Conservation (phyloP, 2,329 filamentous ascomycete genomes). For the Periconia sp. region DNA sequence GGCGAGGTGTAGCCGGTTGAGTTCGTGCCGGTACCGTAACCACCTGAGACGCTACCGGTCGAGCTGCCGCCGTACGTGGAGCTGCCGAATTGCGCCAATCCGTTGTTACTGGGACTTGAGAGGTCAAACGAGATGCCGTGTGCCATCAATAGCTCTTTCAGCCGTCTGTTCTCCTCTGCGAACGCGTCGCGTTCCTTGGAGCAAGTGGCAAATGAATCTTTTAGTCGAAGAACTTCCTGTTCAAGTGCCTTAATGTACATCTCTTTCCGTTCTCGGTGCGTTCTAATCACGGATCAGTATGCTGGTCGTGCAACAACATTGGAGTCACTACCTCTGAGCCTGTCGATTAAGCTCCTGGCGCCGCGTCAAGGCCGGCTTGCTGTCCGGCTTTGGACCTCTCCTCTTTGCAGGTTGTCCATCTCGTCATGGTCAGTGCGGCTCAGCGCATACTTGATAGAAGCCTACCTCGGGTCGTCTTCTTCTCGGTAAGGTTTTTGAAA, state of each 20-base stretch:
- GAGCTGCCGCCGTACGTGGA: conserved; percentile 52
- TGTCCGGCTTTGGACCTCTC: conserved; percentile 93
- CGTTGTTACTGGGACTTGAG: conserved; percentile 42
- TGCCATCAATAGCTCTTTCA: conserved; percentile 67
- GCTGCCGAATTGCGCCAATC: conserved; percentile 41
- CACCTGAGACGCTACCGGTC: conserved; percentile 66
- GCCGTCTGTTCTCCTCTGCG: conserved; percentile 77
- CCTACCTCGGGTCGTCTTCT: conserved; percentile 77
- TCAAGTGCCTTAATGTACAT: conserved; percentile 94
- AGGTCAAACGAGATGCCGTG: conserved; percentile 66
- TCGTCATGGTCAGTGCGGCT: conserved; percentile 35
- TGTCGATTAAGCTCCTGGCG: conserved; percentile 94
- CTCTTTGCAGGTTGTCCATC: conserved; percentile 88
- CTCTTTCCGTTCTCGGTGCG: conserved; percentile 95
- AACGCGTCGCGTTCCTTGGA: conserved; percentile 78
- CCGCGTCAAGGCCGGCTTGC: conserved; percentile 89
- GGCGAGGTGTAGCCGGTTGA: conserved; percentile 56
- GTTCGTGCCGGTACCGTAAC: conserved; percentile 59
- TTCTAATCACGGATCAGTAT: conserved; percentile 62
- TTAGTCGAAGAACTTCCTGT: conserved; percentile 85
- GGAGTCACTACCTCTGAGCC: conserved; percentile 79
- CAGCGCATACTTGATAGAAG: conserved; percentile 16
- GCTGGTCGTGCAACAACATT: no score
- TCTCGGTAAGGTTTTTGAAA: conserved; percentile 71
- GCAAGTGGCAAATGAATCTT: conserved; percentile 79